Base-by-base conservation (phyloP, 306 rosid species). In the Senna tora region DNA sequence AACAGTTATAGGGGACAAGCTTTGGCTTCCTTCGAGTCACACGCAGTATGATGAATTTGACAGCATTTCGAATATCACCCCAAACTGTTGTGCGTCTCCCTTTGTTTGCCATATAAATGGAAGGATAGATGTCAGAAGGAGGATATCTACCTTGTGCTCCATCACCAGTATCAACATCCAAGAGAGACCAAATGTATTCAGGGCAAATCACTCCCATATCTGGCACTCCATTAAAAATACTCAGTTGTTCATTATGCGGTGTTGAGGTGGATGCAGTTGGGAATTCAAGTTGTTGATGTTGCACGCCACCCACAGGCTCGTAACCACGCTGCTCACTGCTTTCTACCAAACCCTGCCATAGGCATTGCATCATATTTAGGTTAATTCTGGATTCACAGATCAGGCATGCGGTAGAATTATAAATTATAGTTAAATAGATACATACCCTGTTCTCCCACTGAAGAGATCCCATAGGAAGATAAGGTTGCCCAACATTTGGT, bases 281-380 rank as follows among this genome's bases (percentile, higher is more conserved):
- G 5, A 36, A 36, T 36, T 36, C 7, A 36, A 36, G 7, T 36
- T 36, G 39, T 36, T 72, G 16, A 4, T 17, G 82, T 16, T 43
- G 83, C 45, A 14, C 45, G 50, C 21, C 78, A 25, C 30, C 39
- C 39, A 0, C 39, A 15, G 65, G 73, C 7, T 25, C 8, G 60
- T 76, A 69, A 5, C 78, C 77, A 21, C 58, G 6, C 12, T 7
- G 56, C 57, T 71, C 72, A 28, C 25, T 21, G 9, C 6, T 56
- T 59, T 79, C 81, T 68, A 82, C 83, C 53, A 25, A 43, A n/a
- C 2, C 10, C 82, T 80, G 80, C 38, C 30, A 25, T 3, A 25
- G 30, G 2, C 3, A 25, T 25, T 25, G 3, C 30, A 25, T 25
- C 30, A 25, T 25, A 25, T 25, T 25, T 25, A 25, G 30, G 30